Base-by-base conservation (phyloP, 768 basidiomycete species). In the Phanerodontia chrysosporium region DNA sequence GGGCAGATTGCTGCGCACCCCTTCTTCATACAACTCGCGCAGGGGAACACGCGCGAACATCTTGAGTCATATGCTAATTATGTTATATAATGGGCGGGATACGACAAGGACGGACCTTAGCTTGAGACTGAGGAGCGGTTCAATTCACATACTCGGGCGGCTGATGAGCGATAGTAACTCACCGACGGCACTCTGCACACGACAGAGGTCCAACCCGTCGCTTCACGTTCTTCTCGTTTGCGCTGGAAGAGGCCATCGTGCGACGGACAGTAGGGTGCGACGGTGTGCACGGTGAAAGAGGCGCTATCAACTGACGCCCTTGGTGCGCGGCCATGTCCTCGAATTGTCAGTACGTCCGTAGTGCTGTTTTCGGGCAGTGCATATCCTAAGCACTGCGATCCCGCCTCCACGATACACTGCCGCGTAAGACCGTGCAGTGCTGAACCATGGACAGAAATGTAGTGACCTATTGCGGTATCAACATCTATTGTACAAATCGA, bases 161-260 rank as follows among this genome's bases (percentile, higher is more conserved):
- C 45, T 48, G 45, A 61, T 46, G 27, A 51, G 18, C 54, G 30
- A 48, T 16, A 10, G 45, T 25, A n/a, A 64, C 69, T 72, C 57
- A 85, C 85, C 86, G 80, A 66, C 86, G 77, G 73, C 86, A 88
- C 71, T 88, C 86, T 7, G 85, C 84, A 71, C 86, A 88, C 1
- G 83, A 84, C 12, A 85, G 73, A 24, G 83, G 80, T 13, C 79
- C 76, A 27, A 80, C 72, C 25, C 72, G 70, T 18, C 70, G 69
- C 21, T 65, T 67, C 46, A 60, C 57, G 24, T 57, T 66, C 55
- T 66, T 66, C 55, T 60, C 52, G 28, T 42, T 42, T 42, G 39
- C 39, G 39, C 39, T 42, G 4, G 39, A 42, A 42, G 32, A 42
- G 36, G 35, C 30, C 52, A 36, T 42, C 1, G 22, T 39, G 36